A percentile compares a stretch with the other conserved stretches of the same genome.
phyloP scores from a whole-genome alignment of 164 flowering plant species.

The Liquidambar formosana region DNA sequence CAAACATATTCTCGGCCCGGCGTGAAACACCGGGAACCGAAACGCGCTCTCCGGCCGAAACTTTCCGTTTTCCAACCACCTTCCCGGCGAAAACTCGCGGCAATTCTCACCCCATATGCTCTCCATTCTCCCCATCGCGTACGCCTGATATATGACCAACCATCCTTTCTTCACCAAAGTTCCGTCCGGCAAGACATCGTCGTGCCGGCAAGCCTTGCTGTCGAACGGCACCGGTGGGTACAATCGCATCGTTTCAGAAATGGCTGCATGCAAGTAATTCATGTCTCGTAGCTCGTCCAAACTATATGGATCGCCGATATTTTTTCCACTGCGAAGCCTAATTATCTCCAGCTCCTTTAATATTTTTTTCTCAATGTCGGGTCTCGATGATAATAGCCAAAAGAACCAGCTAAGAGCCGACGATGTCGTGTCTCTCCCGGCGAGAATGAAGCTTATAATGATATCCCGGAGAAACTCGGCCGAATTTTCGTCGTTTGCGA shows the following conservation, averaged over 20 bases:
- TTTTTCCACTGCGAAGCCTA: slow-evolving; percentile 16
- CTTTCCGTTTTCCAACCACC: slow-evolving; percentile 60
- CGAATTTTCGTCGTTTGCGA: slow-evolving; percentile 24
- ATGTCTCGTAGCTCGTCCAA: slow-evolving; percentile 46
- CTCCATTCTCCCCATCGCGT: slow-evolving; percentile 91
- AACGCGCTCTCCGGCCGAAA: slow-evolving; percentile 42
- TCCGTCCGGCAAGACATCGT: slow-evolving; percentile 75
- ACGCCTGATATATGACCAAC: slow-evolving; percentile 54
- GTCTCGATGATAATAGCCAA: slow-evolving; percentile 47
- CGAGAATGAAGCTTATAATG: slow-evolving; percentile 59
- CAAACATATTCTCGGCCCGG: slow-evolving; percentile 75
- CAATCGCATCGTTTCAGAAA: slow-evolving; percentile 60
- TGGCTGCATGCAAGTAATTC: slow-evolving; percentile 62
- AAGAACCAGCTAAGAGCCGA: slow-evolving; percentile 61
- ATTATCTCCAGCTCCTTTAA: slow-evolving; percentile 39
- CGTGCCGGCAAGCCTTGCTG: slow-evolving; percentile 45
- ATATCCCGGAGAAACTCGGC: slow-evolving; percentile 50
- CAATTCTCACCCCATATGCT: slow-evolving; percentile 59
- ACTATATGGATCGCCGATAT: slow-evolving; percentile 17
- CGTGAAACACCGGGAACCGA: slow-evolving; percentile 68
- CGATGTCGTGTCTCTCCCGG: slow-evolving; percentile 68
- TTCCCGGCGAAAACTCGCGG: slow-evolving; percentile 59
- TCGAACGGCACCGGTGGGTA: slow-evolving; percentile 85
- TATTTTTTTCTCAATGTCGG: slow-evolving; percentile 34
- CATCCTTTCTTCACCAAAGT: slow-evolving; percentile 52